Evolutionary conservation across 2,329 filamentous ascomycete genomes (phyloP).

Genomic region (Fusarium pseudocircinatum): DNA sequence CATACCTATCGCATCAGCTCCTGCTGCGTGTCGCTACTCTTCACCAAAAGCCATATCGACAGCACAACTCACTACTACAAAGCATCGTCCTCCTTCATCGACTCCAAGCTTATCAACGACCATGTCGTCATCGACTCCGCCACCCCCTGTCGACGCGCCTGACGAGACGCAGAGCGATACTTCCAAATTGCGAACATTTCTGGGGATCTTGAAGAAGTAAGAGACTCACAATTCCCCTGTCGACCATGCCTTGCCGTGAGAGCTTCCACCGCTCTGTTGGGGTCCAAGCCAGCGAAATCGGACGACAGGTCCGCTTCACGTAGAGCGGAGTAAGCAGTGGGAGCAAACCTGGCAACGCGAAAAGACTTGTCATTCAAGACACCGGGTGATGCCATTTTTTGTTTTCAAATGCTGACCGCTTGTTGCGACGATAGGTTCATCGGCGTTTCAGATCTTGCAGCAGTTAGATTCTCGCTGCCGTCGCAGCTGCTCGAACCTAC

Average conservation of each 20-base stretch:
- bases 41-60: conserved; percentile 6
- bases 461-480: conserved; percentile 94
- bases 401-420: conserved; percentile 42
- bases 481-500: conserved; percentile 95
- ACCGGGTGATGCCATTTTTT: not conserved
- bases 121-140: conserved; percentile 53
- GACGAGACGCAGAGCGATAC: conserved; percentile 74
- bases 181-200: conserved; percentile 88
- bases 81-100: conserved; percentile 14
- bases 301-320: conserved; percentile 18
- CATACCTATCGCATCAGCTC: not conserved
- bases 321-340: conserved; percentile 24
- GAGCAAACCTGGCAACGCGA: conserved; percentile 8
- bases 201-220: conserved; percentile 89
- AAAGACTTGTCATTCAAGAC: conserved; percentile 6
- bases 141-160: conserved; percentile 46
- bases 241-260: conserved; percentile 20
- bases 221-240: conserved; percentile 43
- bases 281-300: conserved; percentile 28
- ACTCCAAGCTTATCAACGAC: conserved; percentile 33
- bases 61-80: not conserved
- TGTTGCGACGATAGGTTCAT: conserved; percentile 74
- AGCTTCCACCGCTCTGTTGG: conserved; percentile 21
- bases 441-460: conserved; percentile 93
- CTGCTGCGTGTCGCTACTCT: not conserved